Conservation (phyloP, 148 eudicot species). For the Rhododendron griersonianum region DNA sequence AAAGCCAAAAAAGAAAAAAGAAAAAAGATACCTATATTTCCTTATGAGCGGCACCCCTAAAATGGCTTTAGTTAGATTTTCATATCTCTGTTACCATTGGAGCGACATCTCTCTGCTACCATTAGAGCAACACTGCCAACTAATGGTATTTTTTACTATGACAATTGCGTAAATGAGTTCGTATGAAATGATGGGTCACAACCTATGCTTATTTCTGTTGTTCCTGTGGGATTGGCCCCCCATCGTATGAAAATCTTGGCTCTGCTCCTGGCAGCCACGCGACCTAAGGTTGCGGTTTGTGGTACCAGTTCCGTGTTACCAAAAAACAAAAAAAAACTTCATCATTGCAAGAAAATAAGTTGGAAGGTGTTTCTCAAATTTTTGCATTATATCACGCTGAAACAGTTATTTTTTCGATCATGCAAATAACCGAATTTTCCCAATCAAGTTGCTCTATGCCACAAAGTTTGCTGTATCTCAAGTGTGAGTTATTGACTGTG, state of each 20-base stretch:
- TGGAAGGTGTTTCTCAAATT: not conserved
- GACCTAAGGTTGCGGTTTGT: not conserved
- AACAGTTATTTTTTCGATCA: not conserved
- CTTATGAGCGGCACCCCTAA: not conserved
- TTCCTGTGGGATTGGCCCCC: not conserved
- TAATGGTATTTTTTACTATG: not conserved
- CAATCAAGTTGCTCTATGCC: not conserved
- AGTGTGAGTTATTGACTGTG: not conserved
- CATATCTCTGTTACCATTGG: not conserved
- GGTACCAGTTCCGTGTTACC: not conserved
- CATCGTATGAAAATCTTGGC: not conserved
- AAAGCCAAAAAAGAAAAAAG: not conserved
- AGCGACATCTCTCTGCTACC: not conserved
- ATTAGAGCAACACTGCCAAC: not conserved
- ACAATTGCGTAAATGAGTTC: not conserved
- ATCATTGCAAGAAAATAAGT: not conserved
- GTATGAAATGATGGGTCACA: not conserved
- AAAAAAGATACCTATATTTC: no score
- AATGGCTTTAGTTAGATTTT: not conserved
- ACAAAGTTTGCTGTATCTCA: not conserved
- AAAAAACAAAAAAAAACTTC: not conserved
- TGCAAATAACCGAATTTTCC: not conserved
- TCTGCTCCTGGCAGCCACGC: not conserved
- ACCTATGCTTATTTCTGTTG: not conserved
- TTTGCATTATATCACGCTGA: not conserved